phyloP scores from a whole-genome alignment of 768 basidiomycete species.

The Pleurotus salmoneostramineus region DNA sequence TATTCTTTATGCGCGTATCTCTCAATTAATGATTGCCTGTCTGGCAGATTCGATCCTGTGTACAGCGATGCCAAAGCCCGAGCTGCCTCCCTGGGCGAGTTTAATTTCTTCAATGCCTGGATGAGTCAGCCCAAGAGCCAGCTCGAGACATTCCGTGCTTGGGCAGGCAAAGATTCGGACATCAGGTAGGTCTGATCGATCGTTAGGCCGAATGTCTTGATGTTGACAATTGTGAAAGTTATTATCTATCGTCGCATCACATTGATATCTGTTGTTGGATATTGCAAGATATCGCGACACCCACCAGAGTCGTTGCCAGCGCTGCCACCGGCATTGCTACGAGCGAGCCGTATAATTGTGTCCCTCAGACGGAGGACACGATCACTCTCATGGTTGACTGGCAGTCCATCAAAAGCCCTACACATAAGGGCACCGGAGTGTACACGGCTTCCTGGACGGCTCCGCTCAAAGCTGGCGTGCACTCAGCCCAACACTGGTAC shows the following conservation, averaged over 20 bases:
- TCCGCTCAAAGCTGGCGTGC: constrained; percentile 84
- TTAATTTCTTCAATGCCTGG: constrained; percentile 96
- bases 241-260: constrained; percentile 94
- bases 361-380: constrained; percentile 86
- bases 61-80: constrained; percentile 88
- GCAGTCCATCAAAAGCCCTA: constrained; percentile 74
- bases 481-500: constrained; percentile 91
- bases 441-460: constrained; percentile 97
- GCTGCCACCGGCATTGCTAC: constrained; percentile 91
- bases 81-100: constrained; percentile 75
- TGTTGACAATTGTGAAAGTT: constrained; percentile 37
- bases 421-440: constrained; percentile 80
- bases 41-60: constrained; percentile 74
- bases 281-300: constrained; percentile 68
- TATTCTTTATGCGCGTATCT: constrained; percentile 8
- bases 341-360: constrained; percentile 83
- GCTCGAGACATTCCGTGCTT: constrained; percentile 90
- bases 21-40: not conserved
- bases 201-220: not conserved
- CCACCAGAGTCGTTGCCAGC: constrained; percentile 85
- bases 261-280: constrained; percentile 90
- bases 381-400: constrained; percentile 94
- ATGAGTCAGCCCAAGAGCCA: constrained; percentile 98
- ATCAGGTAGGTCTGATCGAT: constrained; percentile 54
- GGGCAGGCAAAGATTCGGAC: constrained; percentile 94